Evolutionary conservation across 2,329 filamentous ascomycete genomes (phyloP), one percentile per base, ranked within the genome.

Genomic region (Penicillium verrucosum): DNA sequence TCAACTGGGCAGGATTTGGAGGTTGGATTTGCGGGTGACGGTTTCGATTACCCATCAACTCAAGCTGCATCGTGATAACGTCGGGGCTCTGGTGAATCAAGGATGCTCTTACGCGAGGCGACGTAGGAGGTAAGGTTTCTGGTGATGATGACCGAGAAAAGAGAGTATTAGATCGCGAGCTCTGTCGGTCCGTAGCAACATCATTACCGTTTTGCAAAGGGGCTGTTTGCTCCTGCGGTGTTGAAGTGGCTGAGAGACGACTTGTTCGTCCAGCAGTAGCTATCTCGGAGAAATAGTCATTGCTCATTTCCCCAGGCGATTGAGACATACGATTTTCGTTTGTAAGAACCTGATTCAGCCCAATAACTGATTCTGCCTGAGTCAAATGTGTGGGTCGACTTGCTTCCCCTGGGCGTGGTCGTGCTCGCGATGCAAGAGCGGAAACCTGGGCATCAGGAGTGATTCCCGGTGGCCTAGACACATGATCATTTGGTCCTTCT

Each of bases 61-160:
- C 75, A 38, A 78, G 59, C 48, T 78, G 74, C 75, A 77, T 77
- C 4, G 75, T 77, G 45, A 77, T 75, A 2, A 76, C 67, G 56
- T 77, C 75, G 1, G 75, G 73, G 51, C 74, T 74, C 44, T 76
- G 74, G 56, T 77, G 75, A 18, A 77, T 72, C 25, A 78, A 62
- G 1, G 75, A 77, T 29, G 75, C 75, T 46, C 75, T 67, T 21
- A 78, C 73, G 6, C 69, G 74, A 45, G 75, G 75, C 5, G 75
- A 78, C 7, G 69, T 69, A 29, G 72, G 73, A 16, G 74, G 73
- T 10, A 74, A 76, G n/a, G 73, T 72, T 41, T 69, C 70, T 8
- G 75, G 71, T 38, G 74, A 77, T 21, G 73, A 73, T 40, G 71
- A 68, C 9, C 62, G 73, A 38, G 75, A 77, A 40, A 75, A 73